phyloP scores from a whole-genome alignment of 2,329 filamentous ascomycete genomes.

The Fusarium chuoi region DNA sequence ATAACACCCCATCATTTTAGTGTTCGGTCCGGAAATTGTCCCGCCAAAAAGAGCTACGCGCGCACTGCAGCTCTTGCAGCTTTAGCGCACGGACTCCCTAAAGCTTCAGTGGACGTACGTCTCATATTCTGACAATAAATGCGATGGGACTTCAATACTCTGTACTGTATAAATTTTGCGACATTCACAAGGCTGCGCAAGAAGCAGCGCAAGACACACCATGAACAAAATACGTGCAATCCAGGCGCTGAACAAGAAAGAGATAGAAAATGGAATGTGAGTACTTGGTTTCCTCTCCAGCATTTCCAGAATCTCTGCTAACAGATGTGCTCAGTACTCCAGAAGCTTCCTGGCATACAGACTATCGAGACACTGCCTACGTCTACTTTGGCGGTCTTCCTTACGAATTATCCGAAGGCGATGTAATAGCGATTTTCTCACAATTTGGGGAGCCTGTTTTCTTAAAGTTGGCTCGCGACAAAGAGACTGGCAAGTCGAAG shows the following conservation, averaged over 20 bases:
- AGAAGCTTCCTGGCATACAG: constrained; percentile 93
- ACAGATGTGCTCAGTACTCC: constrained; percentile 67
- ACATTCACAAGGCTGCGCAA: background rate
- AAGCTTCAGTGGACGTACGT: constrained; percentile 26
- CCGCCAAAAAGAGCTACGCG: constrained; percentile 38
- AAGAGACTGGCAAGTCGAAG: constrained; percentile 93
- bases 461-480: constrained; percentile 91
- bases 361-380: constrained; percentile 97
- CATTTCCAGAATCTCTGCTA: background rate
- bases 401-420: constrained; percentile 93
- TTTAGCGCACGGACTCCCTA: constrained; percentile 27
- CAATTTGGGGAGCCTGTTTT: constrained; percentile 96
- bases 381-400: constrained; percentile 95
- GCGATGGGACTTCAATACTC: constrained; percentile 24
- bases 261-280: constrained; percentile 88
- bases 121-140: constrained; percentile 24
- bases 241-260: constrained; percentile 90
- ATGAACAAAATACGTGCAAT: constrained; percentile 98
- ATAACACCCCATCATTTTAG: constrained; percentile 29
- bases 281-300: constrained; percentile 46
- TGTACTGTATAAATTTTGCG: background rate
- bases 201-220: constrained; percentile 32
- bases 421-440: constrained; percentile 95
- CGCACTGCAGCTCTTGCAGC: constrained; percentile 24
- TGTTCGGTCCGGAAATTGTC: constrained; percentile 52